Evolutionary conservation across 2,329 filamentous ascomycete species (phyloP).

Genomic region (Drechmeria coniospora): DNA sequence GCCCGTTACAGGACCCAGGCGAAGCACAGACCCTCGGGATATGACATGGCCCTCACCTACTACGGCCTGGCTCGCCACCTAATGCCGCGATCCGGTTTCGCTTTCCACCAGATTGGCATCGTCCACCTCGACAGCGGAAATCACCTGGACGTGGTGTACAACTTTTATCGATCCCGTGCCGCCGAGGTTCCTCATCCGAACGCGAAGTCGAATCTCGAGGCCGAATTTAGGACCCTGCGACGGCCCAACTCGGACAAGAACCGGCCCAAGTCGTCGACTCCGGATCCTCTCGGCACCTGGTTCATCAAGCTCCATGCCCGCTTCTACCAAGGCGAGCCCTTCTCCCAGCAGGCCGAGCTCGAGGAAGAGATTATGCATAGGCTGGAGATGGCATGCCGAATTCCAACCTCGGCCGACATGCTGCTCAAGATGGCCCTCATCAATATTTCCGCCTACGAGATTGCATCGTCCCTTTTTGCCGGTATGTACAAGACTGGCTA

Average conservation of each 20-base stretch:
- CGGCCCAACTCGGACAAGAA: slow-evolving; percentile 19
- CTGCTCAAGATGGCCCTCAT: slow-evolving; percentile 70
- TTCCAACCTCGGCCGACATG: slow-evolving; percentile 45
- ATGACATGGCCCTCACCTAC: slow-evolving; percentile 67
- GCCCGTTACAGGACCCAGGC: slow-evolving; percentile 71
- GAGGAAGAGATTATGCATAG: slow-evolving; percentile 76
- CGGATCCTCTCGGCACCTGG: slow-evolving; percentile 57
- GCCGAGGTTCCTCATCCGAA: slow-evolving; percentile 60
- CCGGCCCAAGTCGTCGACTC: slow-evolving; percentile 28
- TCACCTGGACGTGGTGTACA: slow-evolving; percentile 74
- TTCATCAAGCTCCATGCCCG: slow-evolving; percentile 77
- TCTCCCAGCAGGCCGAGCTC: slow-evolving; percentile 62
- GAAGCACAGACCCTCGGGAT: slow-evolving; percentile 57
- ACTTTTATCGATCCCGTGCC: slow-evolving; percentile 72
- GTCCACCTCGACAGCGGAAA: slow-evolving; percentile 65
- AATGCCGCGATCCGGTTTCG: slow-evolving; percentile 61
- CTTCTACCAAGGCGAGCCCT: slow-evolving; percentile 64
- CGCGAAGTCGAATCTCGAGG: slow-evolving; percentile 60
- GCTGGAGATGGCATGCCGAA: slow-evolving; percentile 56
- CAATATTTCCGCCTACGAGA: slow-evolving; percentile 71
- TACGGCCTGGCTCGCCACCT: slow-evolving; percentile 71
- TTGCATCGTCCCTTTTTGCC: slow-evolving; percentile 30
- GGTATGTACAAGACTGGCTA: slow-evolving; percentile 18
- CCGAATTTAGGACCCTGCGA: slow-evolving; percentile 52
- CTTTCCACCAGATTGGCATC: slow-evolving; percentile 83